Percentiles rank a stretch among this genome's conserved stretches.
Evolutionary conservation across 176 grass and related monocot genomes (phyloP).

Genomic region (Poa annua): DNA sequence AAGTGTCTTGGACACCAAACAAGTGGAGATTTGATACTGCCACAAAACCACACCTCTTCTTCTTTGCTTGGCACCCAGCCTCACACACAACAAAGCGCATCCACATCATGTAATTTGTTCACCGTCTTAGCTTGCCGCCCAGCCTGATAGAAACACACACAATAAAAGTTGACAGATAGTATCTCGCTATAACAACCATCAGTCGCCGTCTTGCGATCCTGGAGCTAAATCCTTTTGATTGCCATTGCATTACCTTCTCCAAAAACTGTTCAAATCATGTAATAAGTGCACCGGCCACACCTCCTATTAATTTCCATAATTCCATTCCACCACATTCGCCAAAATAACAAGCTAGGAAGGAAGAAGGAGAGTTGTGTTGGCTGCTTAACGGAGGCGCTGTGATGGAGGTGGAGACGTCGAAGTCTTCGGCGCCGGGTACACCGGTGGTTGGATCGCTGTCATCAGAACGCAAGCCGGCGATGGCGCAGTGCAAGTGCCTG

Average conservation of each 20-base stretch:
- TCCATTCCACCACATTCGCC: constrained; percentile 1
- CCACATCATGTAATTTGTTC: constrained; percentile 72
- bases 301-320: constrained; percentile 13
- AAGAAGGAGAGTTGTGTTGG: constrained; percentile 8
- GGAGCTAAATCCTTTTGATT: constrained; percentile 37
- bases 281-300: constrained; percentile 14
- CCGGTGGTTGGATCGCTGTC: constrained; percentile 83
- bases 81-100: constrained; percentile 17
- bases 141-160: constrained; percentile 8
- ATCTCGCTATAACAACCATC: constrained; percentile 33
- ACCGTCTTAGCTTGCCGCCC: neutral
- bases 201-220: constrained; percentile 49
- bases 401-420: constrained; percentile 53
- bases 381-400: neutral
- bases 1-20: neutral
- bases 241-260: constrained; percentile 57
- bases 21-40: neutral
- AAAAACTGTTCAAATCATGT: constrained; percentile 84
- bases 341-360: constrained; percentile 27
- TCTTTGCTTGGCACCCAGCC: neutral
- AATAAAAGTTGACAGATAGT: constrained; percentile 29
- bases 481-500: constrained; percentile 82
- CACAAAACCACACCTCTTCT: neutral
- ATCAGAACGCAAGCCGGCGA: constrained; percentile 69
- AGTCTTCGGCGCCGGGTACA: constrained; percentile 70